Percentiles rank a stretch among this genome's conserved stretches.
Evolutionary conservation across 106 monocot genomes (phyloP).

Genomic region (Cymbidium sinense): DNA sequence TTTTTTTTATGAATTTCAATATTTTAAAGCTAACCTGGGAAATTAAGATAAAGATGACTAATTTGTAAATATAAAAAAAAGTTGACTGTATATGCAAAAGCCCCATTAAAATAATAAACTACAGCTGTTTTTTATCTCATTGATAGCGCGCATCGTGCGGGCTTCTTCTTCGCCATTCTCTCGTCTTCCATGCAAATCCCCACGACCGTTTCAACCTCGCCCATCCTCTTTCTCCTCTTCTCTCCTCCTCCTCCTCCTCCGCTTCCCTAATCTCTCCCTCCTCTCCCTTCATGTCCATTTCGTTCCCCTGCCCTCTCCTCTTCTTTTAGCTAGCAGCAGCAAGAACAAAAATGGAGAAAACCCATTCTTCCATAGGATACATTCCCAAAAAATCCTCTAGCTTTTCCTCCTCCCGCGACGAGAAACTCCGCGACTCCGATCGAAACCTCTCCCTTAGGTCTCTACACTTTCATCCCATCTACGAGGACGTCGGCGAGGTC

Average conservation of each 20-base stretch:
- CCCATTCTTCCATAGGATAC: slow-evolving; percentile 12
- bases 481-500: not conserved
- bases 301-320: not conserved
- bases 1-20: no score
- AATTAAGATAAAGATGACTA: no score
- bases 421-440: slow-evolving; percentile 11
- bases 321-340: not conserved
- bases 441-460: slow-evolving; percentile 22
- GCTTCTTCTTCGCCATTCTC: not conserved
- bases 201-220: slow-evolving; percentile 1
- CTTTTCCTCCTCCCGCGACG: slow-evolving; percentile 24
- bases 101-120: no score
- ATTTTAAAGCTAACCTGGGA: no score
- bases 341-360: slow-evolving; percentile 20
- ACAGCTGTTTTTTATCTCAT: not conserved
- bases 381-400: slow-evolving; percentile 26
- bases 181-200: slow-evolving; percentile 3
- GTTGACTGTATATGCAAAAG: no score
- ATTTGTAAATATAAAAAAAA: no score
- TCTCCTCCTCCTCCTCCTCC: not conserved
- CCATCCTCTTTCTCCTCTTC: not conserved
- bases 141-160: not conserved
- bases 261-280: not conserved
- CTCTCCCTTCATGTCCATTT: no score
- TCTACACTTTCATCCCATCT: slow-evolving; percentile 3